Base-by-base conservation (phyloP, 2,329 filamentous ascomycete species). In the Mollisia scopiformis region DNA sequence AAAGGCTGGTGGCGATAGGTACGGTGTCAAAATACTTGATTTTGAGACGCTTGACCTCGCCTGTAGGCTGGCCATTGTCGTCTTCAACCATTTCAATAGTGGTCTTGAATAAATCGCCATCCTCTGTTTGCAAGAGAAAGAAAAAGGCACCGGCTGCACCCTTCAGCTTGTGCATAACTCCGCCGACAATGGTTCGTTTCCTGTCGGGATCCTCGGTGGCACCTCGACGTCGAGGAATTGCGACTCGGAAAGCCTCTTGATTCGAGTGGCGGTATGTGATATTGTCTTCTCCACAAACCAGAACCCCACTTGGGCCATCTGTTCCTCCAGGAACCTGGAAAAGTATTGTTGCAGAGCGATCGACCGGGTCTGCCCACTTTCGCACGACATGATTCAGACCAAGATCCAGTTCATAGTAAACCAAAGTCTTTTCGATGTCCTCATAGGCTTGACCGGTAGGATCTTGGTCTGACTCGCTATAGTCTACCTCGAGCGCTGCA, bases 21-120 rank as follows among this genome's bases (percentile, higher is more conserved):
- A 97, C 90, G 0, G 95, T 99, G 71, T 99, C 95, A 70, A 98
- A 99, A 76, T 98, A 99, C 75, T 97, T 97, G 77, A 99, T 91
- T 75, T 92, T 95, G 60, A 99, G 80, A 61, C 88, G 84, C 69
- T 85, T 86, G 1, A 98, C 93, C 72, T 95, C 91, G 30, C 90
- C 90, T 0, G 91, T 94, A 0, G 88, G 81, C 62, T 92, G 88
- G 13, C 90, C 92, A 50, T 90, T 85, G 1, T 89, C 85, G 69
- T 96, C 91, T 68, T 93, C 89, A 10, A 88, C 84, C 88, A 97
- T 94, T 66, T 97, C 93, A 62, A 99, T 88, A 0, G 90, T 97
- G 53, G 98, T 85, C 75, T 98, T 98, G 83, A 99, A 98, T 6
- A 99, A 81, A 75, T 99, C 96, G n/a, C 95, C 95, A 74, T 99